Evolutionary conservation across 441 rosid species (phyloP), one percentile per base, ranked within the genome.

Genomic region (Metrosideros polymorpha): DNA sequence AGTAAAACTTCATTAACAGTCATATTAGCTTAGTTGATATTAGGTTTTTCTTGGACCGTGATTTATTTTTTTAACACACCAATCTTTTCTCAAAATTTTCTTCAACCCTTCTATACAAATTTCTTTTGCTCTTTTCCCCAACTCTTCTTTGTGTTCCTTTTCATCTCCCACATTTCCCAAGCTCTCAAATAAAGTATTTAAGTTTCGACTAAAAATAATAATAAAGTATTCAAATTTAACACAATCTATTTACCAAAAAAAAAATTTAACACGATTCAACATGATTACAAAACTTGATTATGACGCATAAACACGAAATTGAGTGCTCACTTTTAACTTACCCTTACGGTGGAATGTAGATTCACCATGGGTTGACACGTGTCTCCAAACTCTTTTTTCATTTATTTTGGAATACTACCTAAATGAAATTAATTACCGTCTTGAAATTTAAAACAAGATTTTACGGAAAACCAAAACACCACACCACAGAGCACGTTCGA

Each of bases 31-130:
- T n/a, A n/a, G 10, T 61, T 15, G 42, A 19, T 8, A 30, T n/a
- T 15, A 59, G 35, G 0, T 29, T 59, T 59, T 59, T 59, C 0
- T 1, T 29, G 3, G 15, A 22, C 10, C 0, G 0, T 2, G 30
- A 57, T n/a, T 7, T 29, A 0, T 2, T 61, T 15, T 52, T 61
- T 61, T 61, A 19, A 15, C 71, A 3, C 5, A 15, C 22, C 71
- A 15, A 29, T 59, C 39, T 14, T 59, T 29, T 61, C 71, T 15
- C 1, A 1, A 15, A 30, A 0, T 61, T 59, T 3, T 8, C 39
- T 0, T 61, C 1, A 4, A 22, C 71, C 22, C 17, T 57, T n/a
- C 63, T 22, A 0, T 0, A 9, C 12, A 61, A 30, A 3, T 61
- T 61, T 1, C 71, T 61, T 32, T 18, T 52, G 12, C 35, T 59